phyloP scores from a whole-genome alignment of 768 basidiomycete genomes.

The Leccinum boreale region DNA sequence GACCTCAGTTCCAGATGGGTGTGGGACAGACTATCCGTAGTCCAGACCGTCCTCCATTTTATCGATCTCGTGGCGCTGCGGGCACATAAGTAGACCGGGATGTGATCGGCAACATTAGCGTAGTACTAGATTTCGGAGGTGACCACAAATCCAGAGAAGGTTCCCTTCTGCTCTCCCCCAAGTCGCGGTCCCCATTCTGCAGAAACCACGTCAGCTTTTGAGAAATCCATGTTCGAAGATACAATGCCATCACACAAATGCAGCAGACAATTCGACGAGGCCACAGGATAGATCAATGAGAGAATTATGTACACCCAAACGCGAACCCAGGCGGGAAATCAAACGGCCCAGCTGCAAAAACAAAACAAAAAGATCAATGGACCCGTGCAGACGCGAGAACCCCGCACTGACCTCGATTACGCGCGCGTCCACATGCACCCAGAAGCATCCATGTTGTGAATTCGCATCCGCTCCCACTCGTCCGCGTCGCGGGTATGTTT shows the following conservation, averaged over 20 bases:
- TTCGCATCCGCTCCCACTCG: neutral
- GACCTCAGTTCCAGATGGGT: neutral
- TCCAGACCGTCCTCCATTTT: neutral
- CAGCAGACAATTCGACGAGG: neutral
- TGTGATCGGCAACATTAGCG: neutral
- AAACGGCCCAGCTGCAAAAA: constrained; percentile 10
- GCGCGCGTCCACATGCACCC: neutral
- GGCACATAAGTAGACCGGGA: neutral
- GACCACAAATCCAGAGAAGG: too few species aligned
- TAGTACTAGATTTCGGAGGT: neutral
- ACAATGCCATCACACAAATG: too few species aligned
- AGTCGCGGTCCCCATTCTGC: neutral
- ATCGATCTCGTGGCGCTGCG: neutral
- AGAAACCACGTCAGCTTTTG: neutral
- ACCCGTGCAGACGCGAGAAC: neutral
- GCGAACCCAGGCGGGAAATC: constrained; percentile 4
- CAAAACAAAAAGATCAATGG: neutral
- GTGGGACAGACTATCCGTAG: neutral
- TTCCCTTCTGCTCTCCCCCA: neutral
- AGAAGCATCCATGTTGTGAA: neutral
- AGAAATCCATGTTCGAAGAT: neutral
- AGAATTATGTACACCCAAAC: neutral
- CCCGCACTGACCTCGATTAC: constrained; percentile 5
- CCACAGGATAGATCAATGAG: neutral
- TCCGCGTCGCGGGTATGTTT: constrained; percentile 8